Evolutionary conservation across 306 rosid genomes (phyloP).

Genomic region (Rubus parviflorus): DNA sequence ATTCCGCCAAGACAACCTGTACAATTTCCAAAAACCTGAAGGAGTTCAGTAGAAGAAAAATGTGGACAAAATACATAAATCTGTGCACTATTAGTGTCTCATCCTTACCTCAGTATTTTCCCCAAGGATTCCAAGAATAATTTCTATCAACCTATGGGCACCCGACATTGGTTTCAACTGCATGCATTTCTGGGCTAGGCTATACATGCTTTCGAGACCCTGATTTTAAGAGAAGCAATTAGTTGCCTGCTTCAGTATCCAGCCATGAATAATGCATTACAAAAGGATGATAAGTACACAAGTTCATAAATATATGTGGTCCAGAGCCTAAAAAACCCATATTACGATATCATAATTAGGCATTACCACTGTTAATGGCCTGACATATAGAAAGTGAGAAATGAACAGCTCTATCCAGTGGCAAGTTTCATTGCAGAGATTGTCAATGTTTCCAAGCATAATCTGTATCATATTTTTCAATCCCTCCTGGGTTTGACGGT

Average conservation of each 20-base stretch:
- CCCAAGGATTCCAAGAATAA: slow-evolving; percentile 75
- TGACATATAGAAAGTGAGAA: slow-evolving; percentile 73
- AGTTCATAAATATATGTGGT: neutral
- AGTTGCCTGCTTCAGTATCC: slow-evolving; percentile 27
- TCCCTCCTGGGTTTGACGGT: slow-evolving; percentile 68
- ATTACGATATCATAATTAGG: neutral
- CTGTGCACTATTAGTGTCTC: neutral
- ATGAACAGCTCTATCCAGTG: slow-evolving; percentile 79
- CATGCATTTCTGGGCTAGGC: slow-evolving; percentile 79
- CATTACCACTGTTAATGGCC: slow-evolving; percentile 78
- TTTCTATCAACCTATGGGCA: slow-evolving; percentile 61
- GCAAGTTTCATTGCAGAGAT: slow-evolving; percentile 63
- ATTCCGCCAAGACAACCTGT: slow-evolving; percentile 93
- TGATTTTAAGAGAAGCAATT: slow-evolving; percentile 28
- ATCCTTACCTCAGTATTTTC: slow-evolving; percentile 83
- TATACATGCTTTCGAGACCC: slow-evolving; percentile 91
- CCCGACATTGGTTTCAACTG: slow-evolving; percentile 58
- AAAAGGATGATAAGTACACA: slow-evolving; percentile 1
- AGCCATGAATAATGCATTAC: neutral
- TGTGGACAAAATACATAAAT: slow-evolving; percentile 9
- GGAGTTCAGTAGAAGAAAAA: slow-evolving; percentile 21
- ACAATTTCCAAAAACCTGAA: slow-evolving; percentile 34
- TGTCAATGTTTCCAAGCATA: slow-evolving; percentile 74
- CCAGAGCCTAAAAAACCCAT: neutral
- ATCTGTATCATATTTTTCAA: slow-evolving; percentile 82